Conservation (phyloP, 2,329 filamentous ascomycete genomes). For the Triangularia setosa region DNA sequence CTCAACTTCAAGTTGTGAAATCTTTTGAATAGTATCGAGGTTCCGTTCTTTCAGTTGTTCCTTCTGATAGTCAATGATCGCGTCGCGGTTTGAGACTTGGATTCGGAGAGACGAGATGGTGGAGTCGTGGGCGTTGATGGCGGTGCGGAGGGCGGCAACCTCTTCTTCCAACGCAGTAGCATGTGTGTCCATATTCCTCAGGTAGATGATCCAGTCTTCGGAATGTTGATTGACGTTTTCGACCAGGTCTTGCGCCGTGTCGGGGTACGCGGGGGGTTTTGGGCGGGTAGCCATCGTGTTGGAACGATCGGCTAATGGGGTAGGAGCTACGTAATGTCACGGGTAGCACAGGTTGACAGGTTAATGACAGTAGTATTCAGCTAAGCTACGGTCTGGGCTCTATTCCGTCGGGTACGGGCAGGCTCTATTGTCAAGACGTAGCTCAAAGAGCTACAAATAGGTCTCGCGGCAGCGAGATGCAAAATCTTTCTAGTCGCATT, state of each 20-base stretch:
- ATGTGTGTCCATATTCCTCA: neutral
- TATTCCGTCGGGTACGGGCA: no score
- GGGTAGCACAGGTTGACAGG: no score
- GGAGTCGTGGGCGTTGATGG: neutral
- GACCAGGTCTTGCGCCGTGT: neutral
- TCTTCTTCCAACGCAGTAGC: neutral
- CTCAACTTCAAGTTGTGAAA: neutral
- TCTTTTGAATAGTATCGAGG: neutral
- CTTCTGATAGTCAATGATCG: slow-evolving; percentile 3
- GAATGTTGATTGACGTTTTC: neutral
- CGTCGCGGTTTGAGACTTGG: neutral
- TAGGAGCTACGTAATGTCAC: neutral
- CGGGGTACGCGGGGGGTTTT: neutral
- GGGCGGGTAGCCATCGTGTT: neutral
- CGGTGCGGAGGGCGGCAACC: neutral
- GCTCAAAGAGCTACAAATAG: no score
- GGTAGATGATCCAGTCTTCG: neutral
- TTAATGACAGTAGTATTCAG: no score
- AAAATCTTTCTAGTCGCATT: no score
- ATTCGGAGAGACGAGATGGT: neutral
- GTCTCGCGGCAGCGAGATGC: no score
- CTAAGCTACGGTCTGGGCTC: no score
- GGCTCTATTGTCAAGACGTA: no score
- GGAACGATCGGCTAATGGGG: neutral
- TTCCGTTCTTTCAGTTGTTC: slow-evolving; percentile 7